Evolutionary conservation across 139 green algal genomes (phyloP).

Genomic region (Chlamydomonas sp.): DNA sequence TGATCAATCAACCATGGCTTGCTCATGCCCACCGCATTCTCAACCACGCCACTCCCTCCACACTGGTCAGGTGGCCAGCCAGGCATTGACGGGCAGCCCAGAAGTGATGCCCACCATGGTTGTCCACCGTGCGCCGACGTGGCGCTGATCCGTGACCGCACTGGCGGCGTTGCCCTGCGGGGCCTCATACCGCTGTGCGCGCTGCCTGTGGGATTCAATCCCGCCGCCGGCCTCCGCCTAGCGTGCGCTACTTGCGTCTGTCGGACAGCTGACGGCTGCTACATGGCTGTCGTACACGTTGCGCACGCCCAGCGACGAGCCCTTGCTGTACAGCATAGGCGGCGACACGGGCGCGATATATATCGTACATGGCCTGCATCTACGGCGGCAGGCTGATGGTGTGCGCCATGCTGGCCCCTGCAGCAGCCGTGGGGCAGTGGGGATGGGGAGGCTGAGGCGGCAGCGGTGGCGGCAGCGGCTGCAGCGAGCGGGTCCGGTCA

Average conservation of each 20-base stretch:
- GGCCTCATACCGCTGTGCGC: slow-evolving; percentile 29
- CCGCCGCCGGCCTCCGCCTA: not conserved
- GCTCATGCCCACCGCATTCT: no score
- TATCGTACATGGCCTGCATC: slow-evolving; percentile 19
- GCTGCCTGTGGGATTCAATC: slow-evolving; percentile 20
- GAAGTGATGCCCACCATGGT: slow-evolving; percentile 22
- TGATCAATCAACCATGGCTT: no score
- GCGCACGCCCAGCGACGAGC: not conserved
- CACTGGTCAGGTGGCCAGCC: not conserved
- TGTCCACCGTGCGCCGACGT: slow-evolving; percentile 18
- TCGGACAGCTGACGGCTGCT: slow-evolving; percentile 28
- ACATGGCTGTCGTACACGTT: slow-evolving; percentile 5
- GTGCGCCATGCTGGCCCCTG: slow-evolving; percentile 6
- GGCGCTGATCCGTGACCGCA: slow-evolving; percentile 28
- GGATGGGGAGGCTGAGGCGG: not conserved
- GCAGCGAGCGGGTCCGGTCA: not conserved
- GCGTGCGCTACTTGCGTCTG: slow-evolving; percentile 19
- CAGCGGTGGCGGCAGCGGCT: not conserved
- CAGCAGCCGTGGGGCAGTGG: not conserved
- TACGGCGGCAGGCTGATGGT: slow-evolving; percentile 17
- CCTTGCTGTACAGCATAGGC: not conserved
- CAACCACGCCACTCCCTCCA: no score
- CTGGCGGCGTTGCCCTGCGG: slow-evolving; percentile 43
- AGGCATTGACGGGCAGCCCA: slow-evolving; percentile 26
- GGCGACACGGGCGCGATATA: not conserved